Conservation (phyloP, 2,329 filamentous ascomycete species). For the Xylaria sp. region DNA sequence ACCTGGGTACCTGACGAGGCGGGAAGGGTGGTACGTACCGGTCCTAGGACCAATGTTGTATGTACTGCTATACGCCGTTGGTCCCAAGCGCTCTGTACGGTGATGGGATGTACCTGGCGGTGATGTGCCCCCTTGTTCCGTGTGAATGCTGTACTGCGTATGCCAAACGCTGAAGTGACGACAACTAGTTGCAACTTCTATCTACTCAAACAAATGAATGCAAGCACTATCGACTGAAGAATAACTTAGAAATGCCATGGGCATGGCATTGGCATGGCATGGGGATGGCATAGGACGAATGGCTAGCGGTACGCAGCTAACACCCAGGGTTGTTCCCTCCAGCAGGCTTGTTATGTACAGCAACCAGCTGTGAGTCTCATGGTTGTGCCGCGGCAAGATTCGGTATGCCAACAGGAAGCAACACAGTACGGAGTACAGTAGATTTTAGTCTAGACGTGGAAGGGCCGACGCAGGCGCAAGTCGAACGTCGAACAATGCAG, state of each 20-base stretch:
- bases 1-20: slow-evolving; percentile 8
- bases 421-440: not conserved
- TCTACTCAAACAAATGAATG: not conserved
- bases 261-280: not conserved
- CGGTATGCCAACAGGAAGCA: slow-evolving; percentile 10
- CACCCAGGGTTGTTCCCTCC: slow-evolving; percentile 2
- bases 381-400: slow-evolving; percentile 7
- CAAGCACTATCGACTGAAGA: not conserved
- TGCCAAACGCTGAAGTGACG: not conserved
- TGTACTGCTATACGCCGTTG: not conserved
- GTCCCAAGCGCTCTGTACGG: too few relatives aligned
- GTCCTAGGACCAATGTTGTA: not conserved
- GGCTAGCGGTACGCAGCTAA: not conserved
- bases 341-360: not conserved
- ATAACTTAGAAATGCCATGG: not conserved
- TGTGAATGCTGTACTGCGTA: too few relatives aligned
- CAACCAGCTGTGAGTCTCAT: not conserved
- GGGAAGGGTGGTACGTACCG: not conserved
- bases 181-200: not conserved
- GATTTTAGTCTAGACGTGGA: not conserved
- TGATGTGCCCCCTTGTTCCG: too few relatives aligned
- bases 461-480: not conserved
- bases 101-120: not conserved
- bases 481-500: not conserved
- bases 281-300: not conserved